Evolutionary conservation across 306 rosid genomes (phyloP), one percentile per base, ranked within the genome.

Genomic region (Prunus mira): DNA sequence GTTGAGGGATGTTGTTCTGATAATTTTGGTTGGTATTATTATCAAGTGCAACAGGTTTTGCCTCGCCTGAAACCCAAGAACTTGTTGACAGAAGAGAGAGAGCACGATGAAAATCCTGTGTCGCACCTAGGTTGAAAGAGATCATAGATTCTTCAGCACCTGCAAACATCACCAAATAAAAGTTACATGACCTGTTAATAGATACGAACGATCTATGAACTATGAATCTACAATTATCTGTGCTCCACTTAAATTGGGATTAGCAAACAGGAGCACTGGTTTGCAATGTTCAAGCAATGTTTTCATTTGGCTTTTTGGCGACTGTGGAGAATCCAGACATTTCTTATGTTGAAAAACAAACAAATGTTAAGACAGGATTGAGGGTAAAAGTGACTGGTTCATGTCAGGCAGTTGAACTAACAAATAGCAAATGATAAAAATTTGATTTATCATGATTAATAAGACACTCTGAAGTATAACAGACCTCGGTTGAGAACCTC

Each of bases 21-120:
- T 47, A 63, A 12, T 61, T 38, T 49, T 70, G 69, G 69, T 72
- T 84, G 67, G 79, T 51, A 69, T 71, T 78, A 38, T 84, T 78
- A 38, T 84, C 80, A 24, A 70, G 81, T 9, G 86, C 68, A 69
- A 67, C 77, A 43, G 82, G 57, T 74, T 88, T 88, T 2, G 89
- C 38, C 50, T 86, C 90, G 5, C 67, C 79, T 25, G 90, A 65
- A 85, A 56, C 81, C 93, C 91, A 87, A 30, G 94, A 84, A 78
- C 85, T 82, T 28, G 89, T 88, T 94, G 98, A 94, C 98, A 94
- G 98, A 94, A 94, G 98, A 94, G 98, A 94, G 98, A 87, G 98
- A 94, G 98, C 97, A 91, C 87, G 85, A 61, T 84, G 83, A 78
- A 88, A 77, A 80, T 83, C 86, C 75, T 81, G 96, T 11, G 85